Percentiles rank a stretch among this genome's conserved stretches.
Conservation (phyloP, 352 stramenopile genomes). For the Pythium biforme region DNA sequence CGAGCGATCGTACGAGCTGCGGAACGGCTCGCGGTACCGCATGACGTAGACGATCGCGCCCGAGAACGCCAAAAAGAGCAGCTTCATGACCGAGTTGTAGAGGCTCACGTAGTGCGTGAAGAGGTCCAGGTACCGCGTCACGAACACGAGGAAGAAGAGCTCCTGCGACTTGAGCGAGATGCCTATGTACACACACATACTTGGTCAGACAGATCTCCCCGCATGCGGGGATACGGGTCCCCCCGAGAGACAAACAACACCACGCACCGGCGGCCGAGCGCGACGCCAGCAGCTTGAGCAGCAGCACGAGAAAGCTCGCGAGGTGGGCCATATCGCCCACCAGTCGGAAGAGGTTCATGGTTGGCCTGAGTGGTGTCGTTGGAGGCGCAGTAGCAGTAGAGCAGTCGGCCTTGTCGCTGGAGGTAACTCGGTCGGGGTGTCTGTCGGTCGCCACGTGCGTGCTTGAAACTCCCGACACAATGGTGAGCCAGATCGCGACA, state of each 20-base stretch:
- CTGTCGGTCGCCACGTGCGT: conserved; percentile 24
- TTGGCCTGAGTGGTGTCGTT: too few species aligned
- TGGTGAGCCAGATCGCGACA: not conserved
- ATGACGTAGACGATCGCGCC: conserved; percentile 99
- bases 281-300: conserved; percentile 94
- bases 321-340: conserved; percentile 99
- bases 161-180: conserved; percentile 99
- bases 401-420: not conserved
- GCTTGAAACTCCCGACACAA: conserved; percentile 1
- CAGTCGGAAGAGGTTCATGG: conserved; percentile 97
- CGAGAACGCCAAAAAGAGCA: conserved; percentile 97
- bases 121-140: conserved; percentile 98
- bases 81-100: conserved; percentile 99
- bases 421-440: not conserved
- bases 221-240: too few species aligned
- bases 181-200: conserved; percentile 43
- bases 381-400: not conserved
- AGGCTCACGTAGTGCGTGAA: conserved; percentile 95
- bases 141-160: conserved; percentile 98
- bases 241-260: too few species aligned
- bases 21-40: conserved; percentile 94
- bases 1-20: conserved; percentile 98
- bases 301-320: conserved; percentile 97
- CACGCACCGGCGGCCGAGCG: conserved; percentile 70
- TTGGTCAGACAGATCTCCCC: not conserved